Conservation (phyloP, 2,329 filamentous ascomycete genomes). For the Triangularia verruculosa region DNA sequence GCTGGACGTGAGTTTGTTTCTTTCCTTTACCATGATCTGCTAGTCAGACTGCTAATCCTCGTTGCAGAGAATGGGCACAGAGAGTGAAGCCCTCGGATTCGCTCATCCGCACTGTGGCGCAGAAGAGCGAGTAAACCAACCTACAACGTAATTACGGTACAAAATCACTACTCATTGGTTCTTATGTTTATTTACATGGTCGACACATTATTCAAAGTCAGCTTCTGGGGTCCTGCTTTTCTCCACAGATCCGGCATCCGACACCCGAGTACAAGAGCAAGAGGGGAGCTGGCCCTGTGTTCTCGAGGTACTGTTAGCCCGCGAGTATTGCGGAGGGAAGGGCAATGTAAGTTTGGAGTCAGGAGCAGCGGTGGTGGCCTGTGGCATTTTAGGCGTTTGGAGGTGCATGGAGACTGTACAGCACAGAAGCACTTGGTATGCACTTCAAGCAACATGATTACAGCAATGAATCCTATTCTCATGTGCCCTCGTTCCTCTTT, state of each 20-base stretch:
- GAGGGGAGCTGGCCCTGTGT: not conserved
- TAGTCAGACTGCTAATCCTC: slow-evolving; percentile 32
- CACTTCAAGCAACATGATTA: not conserved
- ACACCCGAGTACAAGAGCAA: not conserved
- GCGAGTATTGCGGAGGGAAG: too few relatives aligned
- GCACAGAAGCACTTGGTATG: not conserved
- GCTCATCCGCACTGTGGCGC: slow-evolving; percentile 55
- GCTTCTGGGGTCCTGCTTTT: not conserved
- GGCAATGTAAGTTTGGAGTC: too few relatives aligned
- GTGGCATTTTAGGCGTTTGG: not conserved
- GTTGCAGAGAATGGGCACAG: slow-evolving; percentile 63
- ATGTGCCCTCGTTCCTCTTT: not conserved
- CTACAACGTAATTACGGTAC: not conserved
- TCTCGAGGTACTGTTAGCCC: too few relatives aligned
- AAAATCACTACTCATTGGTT: not conserved
- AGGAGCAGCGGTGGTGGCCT: not conserved
- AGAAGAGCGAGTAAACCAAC: not conserved
- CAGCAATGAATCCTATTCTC: not conserved
- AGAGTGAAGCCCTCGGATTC: slow-evolving; percentile 59
- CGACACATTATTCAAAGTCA: not conserved
- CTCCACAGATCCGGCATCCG: not conserved
- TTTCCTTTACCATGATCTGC: not conserved
- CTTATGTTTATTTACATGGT: not conserved
- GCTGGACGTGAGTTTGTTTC: slow-evolving; percentile 78
- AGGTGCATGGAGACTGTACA: not conserved